Evolutionary conservation across 352 stramenopile genomes (phyloP).

Genomic region (Pythium monospermum): DNA sequence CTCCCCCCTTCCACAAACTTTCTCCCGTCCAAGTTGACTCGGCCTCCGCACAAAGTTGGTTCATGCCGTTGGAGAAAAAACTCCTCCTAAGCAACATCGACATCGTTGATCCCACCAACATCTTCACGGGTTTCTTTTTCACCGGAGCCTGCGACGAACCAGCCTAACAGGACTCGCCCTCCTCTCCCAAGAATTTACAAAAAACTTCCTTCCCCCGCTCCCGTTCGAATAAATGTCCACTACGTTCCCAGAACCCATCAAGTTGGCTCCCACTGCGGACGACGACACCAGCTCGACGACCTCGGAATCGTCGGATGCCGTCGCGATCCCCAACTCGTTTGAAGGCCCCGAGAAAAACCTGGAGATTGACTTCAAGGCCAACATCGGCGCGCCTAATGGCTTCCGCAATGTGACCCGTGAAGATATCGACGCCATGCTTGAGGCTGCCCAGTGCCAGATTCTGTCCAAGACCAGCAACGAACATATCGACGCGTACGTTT

Average conservation of each 20-base stretch:
- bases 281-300: conserved; percentile 69
- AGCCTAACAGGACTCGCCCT: conserved; percentile 54
- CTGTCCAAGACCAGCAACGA: conserved; percentile 95
- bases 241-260: conserved; percentile 69
- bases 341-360: conserved; percentile 98
- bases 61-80: conserved; percentile 76
- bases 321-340: conserved; percentile 85
- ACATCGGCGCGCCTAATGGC: conserved; percentile 63
- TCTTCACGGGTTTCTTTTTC: conserved; percentile 90
- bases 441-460: conserved; percentile 95
- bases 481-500: conserved; percentile 94
- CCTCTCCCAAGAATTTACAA: not conserved
- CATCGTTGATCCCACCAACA: conserved; percentile 84
- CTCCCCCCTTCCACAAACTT: conserved; percentile 13
- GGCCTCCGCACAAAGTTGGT: conserved; percentile 29
- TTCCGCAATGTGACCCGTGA: conserved; percentile 87
- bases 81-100: conserved; percentile 64
- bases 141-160: conserved; percentile 87
- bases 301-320: conserved; percentile 51
- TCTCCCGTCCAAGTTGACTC: conserved; percentile 20
- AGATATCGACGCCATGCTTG: conserved; percentile 94
- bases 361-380: conserved; percentile 90
- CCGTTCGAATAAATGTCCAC: conserved; percentile 32
- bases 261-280: conserved; percentile 40
- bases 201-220: not conserved